Base-by-base conservation (phyloP, 495 filamentous ascomycete species). In the Xylaria intraflava region DNA sequence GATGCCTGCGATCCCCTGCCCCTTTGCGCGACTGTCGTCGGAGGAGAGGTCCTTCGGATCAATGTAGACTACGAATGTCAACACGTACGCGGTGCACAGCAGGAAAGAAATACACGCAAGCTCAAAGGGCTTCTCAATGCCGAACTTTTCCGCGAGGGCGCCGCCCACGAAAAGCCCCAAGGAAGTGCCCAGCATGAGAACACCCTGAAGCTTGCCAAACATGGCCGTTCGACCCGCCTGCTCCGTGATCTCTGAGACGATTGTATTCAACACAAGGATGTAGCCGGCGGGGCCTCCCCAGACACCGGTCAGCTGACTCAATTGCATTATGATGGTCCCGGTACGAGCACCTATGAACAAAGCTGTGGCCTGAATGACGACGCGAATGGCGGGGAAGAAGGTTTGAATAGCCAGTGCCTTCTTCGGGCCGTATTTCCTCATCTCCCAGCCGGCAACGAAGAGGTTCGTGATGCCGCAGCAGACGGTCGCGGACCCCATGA, bases 251-350 rank as follows among this genome's bases (percentile, higher is more conserved):
- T 81, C 74, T 2, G 72, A 66, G 12, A 71, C 73, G 24, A 76
- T 73, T 39, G 72, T 72, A 58, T 81, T 81, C 19, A 77, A 59
- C 0, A 78, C 62, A 3, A 81, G 69, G 39, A 81, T 65, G 46
- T 81, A 81, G 6, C 78, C 78, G 7, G 65, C 69, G 0, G 78
- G 78, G 0, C 78, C 78, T 0, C 78, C 78, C 19, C 79, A 56
- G 6, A 81, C 62, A 1, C 77, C 79, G 26, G 79, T 74, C 27
- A 79, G 56, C 68, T 81, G 78, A 2, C 72, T 77, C 26, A 57
- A 61, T 51, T 81, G 78, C 41, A 80, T 71, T 23, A 81, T 79
- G 10, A 73, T 51, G 26, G 80, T 76, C 3, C 78, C 78, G 0
- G 59, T 40, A 5, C 59, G 58, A 6, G 71, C 74, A 1, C 77